Percentiles rank a stretch among this genome's conserved stretches.
phyloP scores from a whole-genome alignment of 306 rosid species.

The Hylodesmum podocarpum region DNA sequence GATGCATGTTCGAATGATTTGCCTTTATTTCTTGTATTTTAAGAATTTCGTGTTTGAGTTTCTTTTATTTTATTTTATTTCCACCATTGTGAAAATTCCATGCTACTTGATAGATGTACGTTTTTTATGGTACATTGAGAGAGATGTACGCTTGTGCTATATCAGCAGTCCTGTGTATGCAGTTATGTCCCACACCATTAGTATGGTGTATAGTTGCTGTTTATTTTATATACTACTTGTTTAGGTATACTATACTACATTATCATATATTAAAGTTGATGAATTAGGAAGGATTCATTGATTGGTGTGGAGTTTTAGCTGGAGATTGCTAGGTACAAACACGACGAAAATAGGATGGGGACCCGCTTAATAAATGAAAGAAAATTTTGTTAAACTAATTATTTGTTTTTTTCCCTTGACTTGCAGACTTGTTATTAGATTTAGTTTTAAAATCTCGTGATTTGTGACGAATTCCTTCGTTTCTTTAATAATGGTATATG shows the following conservation, averaged over 20 bases:
- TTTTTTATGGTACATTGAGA: too few relatives aligned
- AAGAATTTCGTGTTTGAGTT: slow-evolving; percentile 28
- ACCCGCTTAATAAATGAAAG: neutral
- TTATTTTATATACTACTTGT: neutral
- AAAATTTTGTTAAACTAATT: neutral
- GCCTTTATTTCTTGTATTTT: slow-evolving; percentile 26
- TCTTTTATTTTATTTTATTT: slow-evolving; percentile 1
- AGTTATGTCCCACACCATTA: slow-evolving; percentile 20
- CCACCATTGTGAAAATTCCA: slow-evolving; percentile 21
- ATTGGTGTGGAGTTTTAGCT: neutral
- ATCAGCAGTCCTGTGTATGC: slow-evolving; percentile 15
- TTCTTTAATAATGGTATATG: neutral
- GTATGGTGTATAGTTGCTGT: slow-evolving; percentile 1
- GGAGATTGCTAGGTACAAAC: neutral
- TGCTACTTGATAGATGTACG: slow-evolving; percentile 18
- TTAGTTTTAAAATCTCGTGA: neutral
- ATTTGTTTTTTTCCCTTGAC: neutral
- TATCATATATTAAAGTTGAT: neutral
- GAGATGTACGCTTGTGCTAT: slow-evolving; percentile 6
- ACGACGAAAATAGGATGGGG: neutral
- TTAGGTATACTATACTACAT: neutral
- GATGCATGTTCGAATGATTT: slow-evolving; percentile 24
- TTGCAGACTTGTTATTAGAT: neutral
- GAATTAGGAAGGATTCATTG: neutral
- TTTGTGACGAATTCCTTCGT: neutral